Base-by-base conservation (phyloP, 495 filamentous ascomycete genomes). In the Penicillium soppii region DNA sequence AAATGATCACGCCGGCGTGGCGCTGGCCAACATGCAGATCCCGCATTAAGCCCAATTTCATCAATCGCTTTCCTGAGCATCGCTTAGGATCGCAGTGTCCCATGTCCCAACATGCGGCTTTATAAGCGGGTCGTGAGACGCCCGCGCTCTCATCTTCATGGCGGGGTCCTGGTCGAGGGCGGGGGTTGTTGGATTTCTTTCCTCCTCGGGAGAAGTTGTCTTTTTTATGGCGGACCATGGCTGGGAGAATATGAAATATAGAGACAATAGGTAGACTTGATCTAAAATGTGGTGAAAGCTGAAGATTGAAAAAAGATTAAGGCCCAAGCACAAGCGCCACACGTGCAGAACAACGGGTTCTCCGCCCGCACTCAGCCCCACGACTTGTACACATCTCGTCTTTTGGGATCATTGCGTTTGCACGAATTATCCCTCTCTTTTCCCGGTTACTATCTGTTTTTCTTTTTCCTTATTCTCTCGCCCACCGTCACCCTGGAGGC, bases 31-130 rank as follows among this genome's bases (percentile, higher is more conserved):
- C 79, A 59, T 89, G 83, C 38, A 98, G 83, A 68, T 95, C 89
- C 49, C 94, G 84, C 92, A 98, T 96, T 47, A 97, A 69, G 1
- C 92, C 92, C 23, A 95, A 81, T 58, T 87, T 82, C 78, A 97
- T 95, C 30, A 98, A 78, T 46, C 88, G 82, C 74, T 98, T 97
- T 12, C 94, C 94, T 0, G 92, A 97, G 68, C 94, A 98, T 58
- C 95, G 78, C 68, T 97, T 97, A 7, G 92, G 91, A 67, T 98
- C 94, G 73, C 94, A 98, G 68, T 98, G 94, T 41, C 90, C 91
- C 29, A 98, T 75, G 68, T 98, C 94, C 94, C 94, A 98, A 65
- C 92, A 96, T 29, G 92, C 94, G 38, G 94, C 95, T 75, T 88
- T 91, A 80, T 89, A 95, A 12, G 82, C 65, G 25, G 89, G 87